Percentiles rank a stretch among this genome's conserved stretches.
Conservation (phyloP, 164 flowering plant species). For the Taxillus chinensis region DNA sequence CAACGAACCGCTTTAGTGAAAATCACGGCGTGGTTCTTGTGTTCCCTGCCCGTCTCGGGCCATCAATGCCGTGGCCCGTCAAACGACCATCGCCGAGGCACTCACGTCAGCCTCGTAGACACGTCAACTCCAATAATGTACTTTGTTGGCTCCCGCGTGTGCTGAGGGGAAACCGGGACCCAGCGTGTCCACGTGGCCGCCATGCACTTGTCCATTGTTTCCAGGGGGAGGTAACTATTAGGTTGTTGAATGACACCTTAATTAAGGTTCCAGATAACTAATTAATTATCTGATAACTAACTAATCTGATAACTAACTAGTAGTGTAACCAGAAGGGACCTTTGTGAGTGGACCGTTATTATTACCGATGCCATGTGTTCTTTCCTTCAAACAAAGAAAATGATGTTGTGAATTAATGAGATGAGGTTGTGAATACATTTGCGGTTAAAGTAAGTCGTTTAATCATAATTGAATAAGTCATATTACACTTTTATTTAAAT, state of each 20-base stretch:
- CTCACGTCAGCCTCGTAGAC: slow-evolving; percentile 18
- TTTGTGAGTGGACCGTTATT: too few relatives aligned
- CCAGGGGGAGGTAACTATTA: neutral
- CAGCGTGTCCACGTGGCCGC: neutral
- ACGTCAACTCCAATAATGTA: slow-evolving; percentile 18
- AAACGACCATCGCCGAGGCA: slow-evolving; percentile 4
- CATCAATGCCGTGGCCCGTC: slow-evolving; percentile 10
- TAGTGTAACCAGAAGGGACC: too few relatives aligned
- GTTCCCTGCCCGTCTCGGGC: slow-evolving; percentile 8
- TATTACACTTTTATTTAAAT: too few relatives aligned
- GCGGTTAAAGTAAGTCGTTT: too few relatives aligned
- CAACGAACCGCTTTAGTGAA: slow-evolving; percentile 14
- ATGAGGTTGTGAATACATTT: too few relatives aligned
- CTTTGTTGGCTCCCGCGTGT: slow-evolving; percentile 10
- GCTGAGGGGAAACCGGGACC: slow-evolving; percentile 2
- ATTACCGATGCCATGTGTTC: too few relatives aligned
- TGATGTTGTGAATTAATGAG: too few relatives aligned
- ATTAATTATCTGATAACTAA: too few relatives aligned
- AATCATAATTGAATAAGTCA: too few relatives aligned
- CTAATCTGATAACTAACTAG: too few relatives aligned
- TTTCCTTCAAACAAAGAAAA: too few relatives aligned
- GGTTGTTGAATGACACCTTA: neutral
- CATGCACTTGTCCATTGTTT: neutral
- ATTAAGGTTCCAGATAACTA: too few relatives aligned
- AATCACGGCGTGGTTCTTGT: slow-evolving; percentile 27